These are phyloP conservation scores for Moesziomyces antarcticus DNA, from an alignment of 1,284 basidiomycete species.

Conservation along the genomic window DNA sequence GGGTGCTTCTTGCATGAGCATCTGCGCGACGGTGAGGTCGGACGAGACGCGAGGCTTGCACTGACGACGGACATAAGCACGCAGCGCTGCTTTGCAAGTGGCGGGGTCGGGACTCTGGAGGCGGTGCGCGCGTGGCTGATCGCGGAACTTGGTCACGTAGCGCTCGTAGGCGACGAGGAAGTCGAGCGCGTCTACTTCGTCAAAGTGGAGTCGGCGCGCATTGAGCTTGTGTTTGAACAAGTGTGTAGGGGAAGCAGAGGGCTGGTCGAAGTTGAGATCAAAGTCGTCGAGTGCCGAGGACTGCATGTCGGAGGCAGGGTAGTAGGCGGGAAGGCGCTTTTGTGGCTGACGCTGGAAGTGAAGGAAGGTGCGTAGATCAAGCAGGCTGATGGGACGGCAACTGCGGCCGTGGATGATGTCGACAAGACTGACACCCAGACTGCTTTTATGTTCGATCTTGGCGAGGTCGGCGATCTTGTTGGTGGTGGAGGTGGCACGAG, in stretches of 20 bases:
- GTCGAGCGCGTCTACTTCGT: slow-evolving; percentile 55
- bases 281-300: slow-evolving; percentile 24
- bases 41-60: slow-evolving; percentile 25
- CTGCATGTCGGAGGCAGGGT: slow-evolving; percentile 43
- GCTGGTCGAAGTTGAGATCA: slow-evolving; percentile 24
- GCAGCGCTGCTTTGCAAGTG: slow-evolving; percentile 38
- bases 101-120: slow-evolving; percentile 35
- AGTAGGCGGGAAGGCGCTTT: slow-evolving; percentile 28
- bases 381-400: slow-evolving; percentile 52
- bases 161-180: slow-evolving; percentile 55
- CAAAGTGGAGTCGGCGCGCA: slow-evolving; percentile 19
- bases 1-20: slow-evolving; percentile 8
- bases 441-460: slow-evolving; percentile 22
- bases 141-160: slow-evolving; percentile 40
- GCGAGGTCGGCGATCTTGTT: slow-evolving; percentile 20
- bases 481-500: neutral
- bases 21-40: slow-evolving; percentile 28
- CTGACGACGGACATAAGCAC: slow-evolving; percentile 31
- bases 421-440: slow-evolving; percentile 45
- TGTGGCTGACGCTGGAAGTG: slow-evolving; percentile 38
- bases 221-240: slow-evolving; percentile 7
- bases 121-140: slow-evolving; percentile 33
- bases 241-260: slow-evolving; percentile 6
- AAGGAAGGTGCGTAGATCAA: slow-evolving; percentile 32
- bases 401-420: slow-evolving; percentile 57